Evolutionary conservation across 768 basidiomycete genomes (phyloP).

Genomic region (Pholiota conissans): DNA sequence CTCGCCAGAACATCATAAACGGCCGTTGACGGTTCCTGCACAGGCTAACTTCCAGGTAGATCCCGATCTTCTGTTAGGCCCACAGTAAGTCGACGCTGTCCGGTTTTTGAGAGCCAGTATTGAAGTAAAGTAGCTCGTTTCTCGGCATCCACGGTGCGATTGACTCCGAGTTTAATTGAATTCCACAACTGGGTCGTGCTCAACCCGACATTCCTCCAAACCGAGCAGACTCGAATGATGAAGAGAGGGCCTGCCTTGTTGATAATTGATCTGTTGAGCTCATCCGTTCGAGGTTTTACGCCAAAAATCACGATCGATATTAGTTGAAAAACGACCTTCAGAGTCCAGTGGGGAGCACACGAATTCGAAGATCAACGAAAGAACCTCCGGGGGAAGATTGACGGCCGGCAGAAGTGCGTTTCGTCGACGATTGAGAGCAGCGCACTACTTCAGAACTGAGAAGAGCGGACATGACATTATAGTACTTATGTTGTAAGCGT

Average conservation of each 20-base stretch:
- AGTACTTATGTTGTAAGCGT: too few species aligned
- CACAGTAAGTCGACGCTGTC: conserved; percentile 15
- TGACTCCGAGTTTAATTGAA: conserved; percentile 8
- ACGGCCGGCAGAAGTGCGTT: conserved; percentile 18
- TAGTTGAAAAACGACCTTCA: neutral
- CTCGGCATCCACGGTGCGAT: conserved; percentile 11
- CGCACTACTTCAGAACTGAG: conserved; percentile 17
- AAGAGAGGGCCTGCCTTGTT: conserved; percentile 16
- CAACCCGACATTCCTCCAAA: conserved; percentile 17
- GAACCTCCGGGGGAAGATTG: conserved; percentile 18
- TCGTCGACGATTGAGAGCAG: conserved; percentile 17
- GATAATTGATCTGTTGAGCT: conserved; percentile 7
- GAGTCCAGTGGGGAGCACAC: conserved; percentile 13
- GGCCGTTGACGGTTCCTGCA: conserved; percentile 10
- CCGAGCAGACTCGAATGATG: conserved; percentile 17
- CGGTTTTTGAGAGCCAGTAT: conserved; percentile 18
- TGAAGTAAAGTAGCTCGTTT: conserved; percentile 16
- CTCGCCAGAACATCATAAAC: conserved; percentile 15
- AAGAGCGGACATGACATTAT: too few species aligned
- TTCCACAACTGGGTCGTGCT: conserved; percentile 19
- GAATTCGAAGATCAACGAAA: conserved; percentile 18
- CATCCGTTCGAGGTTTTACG: conserved; percentile 9
- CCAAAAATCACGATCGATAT: neutral
- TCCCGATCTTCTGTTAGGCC: conserved; percentile 12
- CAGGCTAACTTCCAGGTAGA: too few species aligned